Percentiles rank a stretch among this genome's conserved stretches.
phyloP scores from a whole-genome alignment of 169 alveolate genomes.

The Cryptosporidium canis region DNA sequence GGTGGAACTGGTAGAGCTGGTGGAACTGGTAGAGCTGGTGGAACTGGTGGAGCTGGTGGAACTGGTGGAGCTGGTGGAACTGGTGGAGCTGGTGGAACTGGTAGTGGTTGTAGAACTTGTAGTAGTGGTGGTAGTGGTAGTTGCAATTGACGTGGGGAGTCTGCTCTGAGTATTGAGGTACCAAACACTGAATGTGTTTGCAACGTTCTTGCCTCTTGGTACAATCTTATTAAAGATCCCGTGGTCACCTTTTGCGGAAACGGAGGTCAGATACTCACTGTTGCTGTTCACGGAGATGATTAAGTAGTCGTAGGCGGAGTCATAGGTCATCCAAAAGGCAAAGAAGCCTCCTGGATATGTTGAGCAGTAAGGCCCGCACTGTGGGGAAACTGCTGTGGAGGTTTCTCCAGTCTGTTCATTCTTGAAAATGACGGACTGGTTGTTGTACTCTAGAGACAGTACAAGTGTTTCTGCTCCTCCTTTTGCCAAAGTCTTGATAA shows the following conservation, averaged over 20 bases:
- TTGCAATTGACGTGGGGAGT: neutral
- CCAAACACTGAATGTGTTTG: slow-evolving; percentile 39
- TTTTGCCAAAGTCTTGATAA: neutral
- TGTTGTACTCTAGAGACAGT: neutral
- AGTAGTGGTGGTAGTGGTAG: neutral
- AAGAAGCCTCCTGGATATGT: slow-evolving; percentile 36
- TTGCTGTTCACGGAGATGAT: slow-evolving; percentile 12
- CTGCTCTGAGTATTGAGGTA: neutral
- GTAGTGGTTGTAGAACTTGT: neutral
- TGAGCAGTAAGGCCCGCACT: slow-evolving; percentile 49
- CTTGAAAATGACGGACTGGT: slow-evolving; percentile 9
- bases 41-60: neutral
- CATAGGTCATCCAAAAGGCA: slow-evolving; percentile 20
- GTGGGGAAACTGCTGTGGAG: neutral
- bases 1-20: neutral
- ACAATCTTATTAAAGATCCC: slow-evolving; percentile 9
- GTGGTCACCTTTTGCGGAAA: neutral
- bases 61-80: neutral
- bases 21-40: neutral
- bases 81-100: neutral
- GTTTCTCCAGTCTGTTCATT: neutral
- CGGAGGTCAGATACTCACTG: neutral
- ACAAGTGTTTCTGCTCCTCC: neutral
- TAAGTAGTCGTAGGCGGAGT: neutral
- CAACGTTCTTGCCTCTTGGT: neutral